phyloP scores from a whole-genome alignment of 768 basidiomycete species.

The Neoboletus magnificus region DNA sequence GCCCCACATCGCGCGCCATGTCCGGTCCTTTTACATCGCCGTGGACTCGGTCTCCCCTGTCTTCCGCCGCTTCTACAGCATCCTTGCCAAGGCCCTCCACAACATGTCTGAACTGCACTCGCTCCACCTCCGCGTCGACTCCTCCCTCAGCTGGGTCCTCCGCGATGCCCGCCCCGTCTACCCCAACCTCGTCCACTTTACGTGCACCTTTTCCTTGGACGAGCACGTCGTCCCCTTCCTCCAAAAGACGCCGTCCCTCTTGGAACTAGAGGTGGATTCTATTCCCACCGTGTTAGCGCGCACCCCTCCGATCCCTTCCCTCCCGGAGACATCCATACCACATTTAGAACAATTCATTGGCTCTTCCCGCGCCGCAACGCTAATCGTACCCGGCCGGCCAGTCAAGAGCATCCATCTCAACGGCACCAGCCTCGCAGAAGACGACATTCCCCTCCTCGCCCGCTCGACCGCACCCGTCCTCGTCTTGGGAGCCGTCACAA shows the following conservation, averaged over 20 bases:
- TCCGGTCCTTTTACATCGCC: slow-evolving; percentile 59
- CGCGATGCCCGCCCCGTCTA: slow-evolving; percentile 33
- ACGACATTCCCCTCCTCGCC: slow-evolving; percentile 51
- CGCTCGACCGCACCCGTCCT: slow-evolving; percentile 47
- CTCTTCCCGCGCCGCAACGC: slow-evolving; percentile 50
- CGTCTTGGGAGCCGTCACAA: slow-evolving; percentile 59
- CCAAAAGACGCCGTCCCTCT: slow-evolving; percentile 48
- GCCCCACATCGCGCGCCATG: slow-evolving; percentile 56
- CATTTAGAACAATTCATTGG: slow-evolving; percentile 59
- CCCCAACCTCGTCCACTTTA: slow-evolving; percentile 51
- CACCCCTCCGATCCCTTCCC: slow-evolving; percentile 19
- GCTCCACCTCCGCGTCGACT: slow-evolving; percentile 48
- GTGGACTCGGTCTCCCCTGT: slow-evolving; percentile 40
- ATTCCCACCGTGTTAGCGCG: slow-evolving; percentile 29
- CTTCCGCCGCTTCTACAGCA: slow-evolving; percentile 46
- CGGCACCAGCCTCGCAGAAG: slow-evolving; percentile 56
- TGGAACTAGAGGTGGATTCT: slow-evolving; percentile 53
- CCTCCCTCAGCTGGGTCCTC: slow-evolving; percentile 54
- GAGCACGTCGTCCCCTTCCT: slow-evolving; percentile 58
- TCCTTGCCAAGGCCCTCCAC: slow-evolving; percentile 50
- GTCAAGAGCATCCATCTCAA: slow-evolving; percentile 60
- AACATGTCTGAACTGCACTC: slow-evolving; percentile 59
- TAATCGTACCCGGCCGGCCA: slow-evolving; percentile 63
- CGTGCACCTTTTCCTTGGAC: slow-evolving; percentile 62
- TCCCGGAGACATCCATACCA: slow-evolving; percentile 36